Base-by-base conservation (phyloP, 176 grass and related monocot genomes). In the Eremochloa ophiuroides region DNA sequence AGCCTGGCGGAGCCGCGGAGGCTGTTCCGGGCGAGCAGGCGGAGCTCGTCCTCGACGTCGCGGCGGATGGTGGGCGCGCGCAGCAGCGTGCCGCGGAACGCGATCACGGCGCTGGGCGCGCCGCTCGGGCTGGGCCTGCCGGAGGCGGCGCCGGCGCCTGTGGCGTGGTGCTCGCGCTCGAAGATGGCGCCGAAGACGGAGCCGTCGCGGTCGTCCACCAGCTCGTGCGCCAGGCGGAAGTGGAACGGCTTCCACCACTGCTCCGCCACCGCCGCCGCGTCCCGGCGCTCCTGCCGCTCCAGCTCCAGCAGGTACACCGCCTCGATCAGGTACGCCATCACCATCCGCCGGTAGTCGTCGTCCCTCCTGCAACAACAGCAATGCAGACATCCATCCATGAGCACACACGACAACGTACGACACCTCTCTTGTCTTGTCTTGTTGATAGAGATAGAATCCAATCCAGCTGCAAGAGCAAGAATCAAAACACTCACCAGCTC, bases 171-270 rank as follows among this genome's bases (percentile, higher is more conserved):
- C 74, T 97, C 95, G 73, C 90, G 77, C 83, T 97, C 92, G 43
- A 97, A 91, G 64, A 97, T 72, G 29, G 92, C 95, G 14, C 95
- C 92, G 83, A 94, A 97, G 13, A 97, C 85, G 53, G 95, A 97
- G 33, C 90, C 90, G 63, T 97, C 95, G 34, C 95, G 81, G 13
- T 88, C 85, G 73, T 97, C 95, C 13, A 91, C 88, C 16, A 97
- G 87, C 82, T 83, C 91, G 80, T 72, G 80, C 29, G 77, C 84
- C 14, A 97, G 83, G 75, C 89, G 87, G 90, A 92, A 97, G 35
- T 91, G 92, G 92, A 97, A 97, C 10, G 95, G 95, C 77, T 94
- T 97, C 91, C 92, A 97, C 95, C 95, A 97, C 80, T 87, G 76
- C 77, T 89, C 85, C 40, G 95, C 95, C 70, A 97, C 87, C 85